Percentiles rank a stretch among this genome's conserved stretches.
phyloP scores from a whole-genome alignment of 345 rosid species.

The rapeseed (Brassica napus) region DNA sequence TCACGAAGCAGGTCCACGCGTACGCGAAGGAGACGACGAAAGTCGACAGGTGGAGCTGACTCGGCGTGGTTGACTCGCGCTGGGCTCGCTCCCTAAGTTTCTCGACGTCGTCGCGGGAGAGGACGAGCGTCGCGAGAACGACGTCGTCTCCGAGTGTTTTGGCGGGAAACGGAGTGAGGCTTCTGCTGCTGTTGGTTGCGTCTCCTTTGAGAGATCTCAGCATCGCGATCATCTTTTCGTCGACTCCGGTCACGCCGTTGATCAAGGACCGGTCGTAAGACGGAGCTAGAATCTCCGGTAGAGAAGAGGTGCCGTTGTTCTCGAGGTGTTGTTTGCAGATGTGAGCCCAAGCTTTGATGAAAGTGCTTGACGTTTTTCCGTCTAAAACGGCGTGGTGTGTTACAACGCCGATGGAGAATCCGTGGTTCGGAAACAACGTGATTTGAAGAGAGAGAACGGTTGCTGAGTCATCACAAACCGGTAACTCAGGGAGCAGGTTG shows the following conservation, averaged over 20 bases:
- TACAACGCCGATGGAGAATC: conserved; percentile 36
- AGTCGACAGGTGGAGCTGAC: conserved; percentile 30
- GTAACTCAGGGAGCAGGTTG: conserved; percentile 31
- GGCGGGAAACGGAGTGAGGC: conserved; percentile 19
- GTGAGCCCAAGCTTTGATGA: conserved; percentile 45
- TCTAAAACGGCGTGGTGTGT: conserved; percentile 41
- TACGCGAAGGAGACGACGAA: conserved; percentile 46
- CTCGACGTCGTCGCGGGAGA: conserved; percentile 29
- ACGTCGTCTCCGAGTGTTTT: conserved; percentile 12
- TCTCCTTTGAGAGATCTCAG: conserved; percentile 11
- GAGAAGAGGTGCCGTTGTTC: not conserved
- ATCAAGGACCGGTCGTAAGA: conserved; percentile 32
- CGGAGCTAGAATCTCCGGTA: conserved; percentile 31
- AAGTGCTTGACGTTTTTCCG: conserved; percentile 31
- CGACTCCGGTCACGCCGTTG: conserved; percentile 26
- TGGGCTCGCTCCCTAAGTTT: conserved; percentile 29
- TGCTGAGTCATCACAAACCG: conserved; percentile 8
- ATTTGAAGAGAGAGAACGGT: conserved; percentile 29
- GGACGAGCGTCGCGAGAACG: conserved; percentile 35
- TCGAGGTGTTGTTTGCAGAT: conserved; percentile 27
- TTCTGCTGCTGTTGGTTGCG: conserved; percentile 9
- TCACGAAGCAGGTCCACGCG: conserved; percentile 33
- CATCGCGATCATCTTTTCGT: conserved; percentile 9
- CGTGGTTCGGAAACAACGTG: conserved; percentile 41
- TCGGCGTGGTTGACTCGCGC: not conserved